A percentile compares a stretch with the other conserved stretches of the same genome.
Evolutionary conservation across 257 asterid species (phyloP).

Genomic region (Nicotiana benthamiana): DNA sequence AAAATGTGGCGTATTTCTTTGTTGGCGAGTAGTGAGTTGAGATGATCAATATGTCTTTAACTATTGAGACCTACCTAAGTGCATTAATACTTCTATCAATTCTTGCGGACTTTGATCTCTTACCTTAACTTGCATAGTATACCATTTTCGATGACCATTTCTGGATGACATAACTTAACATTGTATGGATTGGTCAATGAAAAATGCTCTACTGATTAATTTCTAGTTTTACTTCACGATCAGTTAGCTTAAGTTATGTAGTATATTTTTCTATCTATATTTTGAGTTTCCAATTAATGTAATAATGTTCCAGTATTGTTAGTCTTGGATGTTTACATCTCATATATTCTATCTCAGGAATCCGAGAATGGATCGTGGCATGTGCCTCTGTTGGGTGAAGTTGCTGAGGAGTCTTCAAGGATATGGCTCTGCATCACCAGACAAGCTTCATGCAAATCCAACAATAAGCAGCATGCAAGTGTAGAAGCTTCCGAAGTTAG

Average conservation of each 20-base stretch:
- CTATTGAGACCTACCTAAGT: not conserved
- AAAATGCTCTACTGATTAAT: not conserved
- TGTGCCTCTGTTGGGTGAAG: slow-evolving; percentile 60
- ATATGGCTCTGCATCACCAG: slow-evolving; percentile 73
- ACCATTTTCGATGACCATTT: not conserved
- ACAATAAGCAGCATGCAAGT: not conserved
- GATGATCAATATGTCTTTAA: not conserved
- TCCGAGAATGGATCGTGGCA: slow-evolving; percentile 83
- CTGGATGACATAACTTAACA: not conserved
- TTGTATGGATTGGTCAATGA: not conserved
- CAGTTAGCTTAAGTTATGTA: not conserved
- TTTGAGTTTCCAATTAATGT: not conserved
- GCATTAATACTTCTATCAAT: not conserved
- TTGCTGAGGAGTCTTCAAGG: slow-evolving; percentile 47
- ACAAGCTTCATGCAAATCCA: slow-evolving; percentile 19
- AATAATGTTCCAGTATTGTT: not conserved
- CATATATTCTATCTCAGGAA: slow-evolving; percentile 35
- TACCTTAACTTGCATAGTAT: not conserved
- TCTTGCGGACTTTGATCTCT: not conserved
- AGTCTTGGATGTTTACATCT: not conserved
- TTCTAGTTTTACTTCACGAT: not conserved
- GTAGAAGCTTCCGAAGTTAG: slow-evolving; percentile 14
- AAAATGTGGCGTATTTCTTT: not conserved
- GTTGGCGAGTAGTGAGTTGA: not conserved
- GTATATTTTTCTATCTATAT: not conserved